These are phyloP conservation scores for Triticum turgidum DNA, from an alignment of 176 grass and related monocot species.

Conservation along the genomic window DNA sequence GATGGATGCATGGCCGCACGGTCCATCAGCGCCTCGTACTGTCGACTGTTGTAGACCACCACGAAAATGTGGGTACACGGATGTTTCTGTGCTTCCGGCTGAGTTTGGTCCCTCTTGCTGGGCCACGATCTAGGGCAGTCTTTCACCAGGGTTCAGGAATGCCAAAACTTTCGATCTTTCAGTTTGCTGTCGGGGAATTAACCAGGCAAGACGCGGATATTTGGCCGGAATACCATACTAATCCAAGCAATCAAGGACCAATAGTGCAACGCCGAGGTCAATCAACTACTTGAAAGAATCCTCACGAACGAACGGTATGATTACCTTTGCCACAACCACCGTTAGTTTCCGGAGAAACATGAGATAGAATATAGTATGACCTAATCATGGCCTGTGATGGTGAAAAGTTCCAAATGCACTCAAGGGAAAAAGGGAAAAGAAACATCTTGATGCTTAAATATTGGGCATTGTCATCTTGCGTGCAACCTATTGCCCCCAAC, in stretches of 20 bases:
- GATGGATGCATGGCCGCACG: background rate
- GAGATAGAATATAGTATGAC: conserved; percentile 28
- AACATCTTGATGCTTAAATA: conserved; percentile 19
- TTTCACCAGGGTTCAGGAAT: background rate
- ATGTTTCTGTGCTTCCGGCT: background rate
- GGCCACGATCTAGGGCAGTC: background rate
- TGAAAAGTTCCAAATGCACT: conserved; percentile 30
- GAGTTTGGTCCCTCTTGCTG: background rate
- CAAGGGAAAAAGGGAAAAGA: background rate
- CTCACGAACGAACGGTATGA: background rate
- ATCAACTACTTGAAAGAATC: background rate
- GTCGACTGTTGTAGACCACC: background rate
- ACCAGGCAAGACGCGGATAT: background rate
- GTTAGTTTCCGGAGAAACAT: background rate
- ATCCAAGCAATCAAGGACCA: background rate
- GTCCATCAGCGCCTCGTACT: background rate
- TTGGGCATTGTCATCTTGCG: conserved; percentile 17
- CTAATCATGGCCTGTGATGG: conserved; percentile 46
- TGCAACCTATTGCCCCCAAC: conserved; percentile 18
- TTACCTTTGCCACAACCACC: background rate
- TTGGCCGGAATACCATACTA: background rate
- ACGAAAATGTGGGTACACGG: background rate
- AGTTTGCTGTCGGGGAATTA: background rate
- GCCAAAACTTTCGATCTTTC: background rate
- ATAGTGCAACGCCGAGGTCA: background rate